Base-by-base conservation (phyloP, 1,284 basidiomycete genomes). In the Leccinum angustisporum region DNA sequence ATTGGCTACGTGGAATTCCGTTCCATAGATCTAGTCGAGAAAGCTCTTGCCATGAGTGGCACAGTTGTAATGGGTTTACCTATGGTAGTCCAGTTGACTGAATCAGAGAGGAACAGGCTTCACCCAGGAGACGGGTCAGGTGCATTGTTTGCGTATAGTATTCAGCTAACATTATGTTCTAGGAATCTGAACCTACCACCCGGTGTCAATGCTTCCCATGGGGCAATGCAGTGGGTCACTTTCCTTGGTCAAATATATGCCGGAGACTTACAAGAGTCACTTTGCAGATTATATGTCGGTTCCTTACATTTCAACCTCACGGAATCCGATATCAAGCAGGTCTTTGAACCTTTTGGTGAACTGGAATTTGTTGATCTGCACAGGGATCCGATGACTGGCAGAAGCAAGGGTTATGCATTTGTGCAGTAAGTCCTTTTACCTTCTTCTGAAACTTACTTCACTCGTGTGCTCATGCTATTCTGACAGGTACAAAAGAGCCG, bases 351-450 rank as follows among this genome's bases (percentile, higher is more conserved):
- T 4, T 99, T 99, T 76, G 97, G 97, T 68, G 92, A 94, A 77
- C 84, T 99, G 68, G 96, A 97, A 77, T 97, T 97, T 79, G 96
- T 99, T 73, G 97, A 99, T 81, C 85, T 99, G 72, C 97, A 98
- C 77, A 87, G 90, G 71, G 95, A 98, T 76, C 90, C 92, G 7
- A 87, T 84, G 80, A 96, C 94, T 48, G 95, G 96, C 52, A 88
- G 94, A 71, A 96, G 94, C 79, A 98, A 98, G 77, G 97, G 97
- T 43, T 98, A 97, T 75, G 95, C 94, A 31, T 99, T 99, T 75
- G 92, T 99, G 51, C 97, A 99, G 88, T 95, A 74, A 69, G 72
- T 43, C 8, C n/a, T 56, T 16, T 16, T n/a, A 27, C 7, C 25
- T 27, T 51, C 27, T 6, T 40, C 50, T 25, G 11, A 34, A 31